Evolutionary conservation across 768 basidiomycete genomes (phyloP).

Genomic region (Pholiota conissans): DNA sequence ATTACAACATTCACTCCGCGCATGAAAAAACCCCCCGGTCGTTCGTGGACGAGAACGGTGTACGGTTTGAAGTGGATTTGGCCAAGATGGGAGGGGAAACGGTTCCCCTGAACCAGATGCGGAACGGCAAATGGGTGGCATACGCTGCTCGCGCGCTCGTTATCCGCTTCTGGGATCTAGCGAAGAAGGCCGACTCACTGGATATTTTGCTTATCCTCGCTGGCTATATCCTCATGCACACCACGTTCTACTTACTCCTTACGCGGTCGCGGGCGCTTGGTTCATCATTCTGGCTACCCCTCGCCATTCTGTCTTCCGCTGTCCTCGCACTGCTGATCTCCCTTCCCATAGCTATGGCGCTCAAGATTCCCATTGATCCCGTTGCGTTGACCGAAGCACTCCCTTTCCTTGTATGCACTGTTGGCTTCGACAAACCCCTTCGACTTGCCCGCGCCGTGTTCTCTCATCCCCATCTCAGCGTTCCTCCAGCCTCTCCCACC

Average conservation of each 20-base stretch:
- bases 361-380: conserved; percentile 89
- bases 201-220: conserved; percentile 94
- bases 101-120: conserved; percentile 68
- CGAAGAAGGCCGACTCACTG: conserved; percentile 92
- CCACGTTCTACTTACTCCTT: conserved; percentile 90
- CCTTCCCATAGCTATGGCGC: conserved; percentile 68
- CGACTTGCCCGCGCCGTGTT: conserved; percentile 90
- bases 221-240: conserved; percentile 95
- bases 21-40: conserved; percentile 12
- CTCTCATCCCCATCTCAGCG: conserved; percentile 51
- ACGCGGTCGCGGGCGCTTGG: conserved; percentile 86
- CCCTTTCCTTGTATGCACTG: conserved; percentile 95
- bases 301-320: conserved; percentile 77
- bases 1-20: background rate
- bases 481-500: conserved; percentile 3
- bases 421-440: conserved; percentile 98
- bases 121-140: conserved; percentile 83
- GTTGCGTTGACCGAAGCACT: conserved; percentile 93
- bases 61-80: conserved; percentile 53
- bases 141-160: conserved; percentile 80
- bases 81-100: conserved; percentile 37
- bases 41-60: conserved; percentile 36
- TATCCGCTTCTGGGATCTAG: conserved; percentile 82
- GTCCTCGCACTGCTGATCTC: conserved; percentile 84
- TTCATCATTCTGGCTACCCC: conserved; percentile 54